Percentiles rank a stretch among this genome's conserved stretches.
phyloP scores from a whole-genome alignment of 139 green algal species.

The Closterium sp. region DNA sequence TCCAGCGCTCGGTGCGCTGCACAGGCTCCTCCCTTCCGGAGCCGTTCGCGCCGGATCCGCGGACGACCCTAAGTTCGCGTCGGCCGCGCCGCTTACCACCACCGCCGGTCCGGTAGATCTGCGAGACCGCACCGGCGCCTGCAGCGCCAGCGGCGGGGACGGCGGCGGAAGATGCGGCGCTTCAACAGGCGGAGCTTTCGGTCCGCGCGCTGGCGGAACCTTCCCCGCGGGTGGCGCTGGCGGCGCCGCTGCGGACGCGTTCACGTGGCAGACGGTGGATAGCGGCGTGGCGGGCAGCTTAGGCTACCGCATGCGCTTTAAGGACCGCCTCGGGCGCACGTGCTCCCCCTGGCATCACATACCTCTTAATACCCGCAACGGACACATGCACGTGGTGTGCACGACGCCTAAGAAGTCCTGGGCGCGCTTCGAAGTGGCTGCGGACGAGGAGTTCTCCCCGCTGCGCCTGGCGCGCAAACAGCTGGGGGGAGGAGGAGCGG shows the following conservation, averaged over 20 bases:
- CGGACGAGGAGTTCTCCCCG: neutral
- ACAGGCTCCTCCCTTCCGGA: neutral
- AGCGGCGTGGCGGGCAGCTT: neutral
- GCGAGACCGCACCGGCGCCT: neutral
- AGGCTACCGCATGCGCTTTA: conserved; percentile 6
- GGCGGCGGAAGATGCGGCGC: neutral
- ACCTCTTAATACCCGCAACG: conserved; percentile 8
- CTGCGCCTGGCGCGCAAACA: neutral
- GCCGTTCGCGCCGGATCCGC: neutral
- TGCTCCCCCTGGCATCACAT: conserved; percentile 18
- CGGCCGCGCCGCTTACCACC: neutral
- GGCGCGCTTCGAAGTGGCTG: neutral
- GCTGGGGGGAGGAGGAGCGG: neutral
- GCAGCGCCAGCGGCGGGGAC: neutral
- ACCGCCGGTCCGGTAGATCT: neutral
- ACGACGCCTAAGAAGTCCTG: conserved; percentile 16
- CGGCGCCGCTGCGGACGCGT: neutral
- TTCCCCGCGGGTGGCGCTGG: neutral
- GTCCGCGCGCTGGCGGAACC: neutral
- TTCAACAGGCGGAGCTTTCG: neutral
- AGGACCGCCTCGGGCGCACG: neutral
- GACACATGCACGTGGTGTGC: conserved; percentile 3
- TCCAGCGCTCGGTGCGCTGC: neutral
- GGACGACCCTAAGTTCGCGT: neutral
- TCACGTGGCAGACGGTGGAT: conserved; percentile 14